These are phyloP conservation scores for Ascoidea asiatica DNA, from an alignment of 805 yeast species.

Conservation along the genomic window DNA sequence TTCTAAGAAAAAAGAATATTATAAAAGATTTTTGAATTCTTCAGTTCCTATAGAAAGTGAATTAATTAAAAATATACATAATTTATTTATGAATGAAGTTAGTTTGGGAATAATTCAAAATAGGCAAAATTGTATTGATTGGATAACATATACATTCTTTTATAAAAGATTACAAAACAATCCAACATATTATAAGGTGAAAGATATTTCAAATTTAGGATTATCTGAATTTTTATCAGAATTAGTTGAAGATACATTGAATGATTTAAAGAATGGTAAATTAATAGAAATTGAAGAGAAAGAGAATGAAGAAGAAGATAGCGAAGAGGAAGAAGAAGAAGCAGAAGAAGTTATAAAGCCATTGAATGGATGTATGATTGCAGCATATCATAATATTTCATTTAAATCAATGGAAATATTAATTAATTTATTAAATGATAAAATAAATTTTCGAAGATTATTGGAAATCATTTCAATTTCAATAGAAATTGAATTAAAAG, in stretches of 20 bases:
- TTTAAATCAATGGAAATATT: constrained; percentile 52
- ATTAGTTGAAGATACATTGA: constrained; percentile 55
- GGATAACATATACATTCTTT: constrained; percentile 76
- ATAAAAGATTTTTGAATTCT: constrained; percentile 55
- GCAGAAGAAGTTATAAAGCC: constrained; percentile 28
- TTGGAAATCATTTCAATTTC: constrained; percentile 56
- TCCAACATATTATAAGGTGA: constrained; percentile 82
- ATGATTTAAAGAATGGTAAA: constrained; percentile 46
- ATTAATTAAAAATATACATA: constrained; percentile 43
- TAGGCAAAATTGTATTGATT: constrained; percentile 81
- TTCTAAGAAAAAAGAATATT: constrained; percentile 41
- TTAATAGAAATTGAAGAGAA: constrained; percentile 42
- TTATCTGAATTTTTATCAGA: constrained; percentile 78
- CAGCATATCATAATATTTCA: constrained; percentile 58
- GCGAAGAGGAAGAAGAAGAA: constrained; percentile 14
- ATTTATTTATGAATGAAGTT: constrained; percentile 63
- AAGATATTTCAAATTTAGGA: constrained; percentile 48
- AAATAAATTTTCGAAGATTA: constrained; percentile 45
- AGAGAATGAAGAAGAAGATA: constrained; percentile 17
- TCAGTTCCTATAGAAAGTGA: constrained; percentile 80
- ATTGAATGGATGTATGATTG: constrained; percentile 57
- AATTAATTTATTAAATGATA: constrained; percentile 18
- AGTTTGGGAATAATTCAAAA: constrained; percentile 45
- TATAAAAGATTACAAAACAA: constrained; percentile 70
- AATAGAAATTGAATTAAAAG: constrained; percentile 57